A percentile compares a stretch with the other conserved stretches of the same genome.
These are phyloP conservation scores for Panicum hallii DNA, from an alignment of 202 grass and related monocot species.

Conservation along the genomic window DNA sequence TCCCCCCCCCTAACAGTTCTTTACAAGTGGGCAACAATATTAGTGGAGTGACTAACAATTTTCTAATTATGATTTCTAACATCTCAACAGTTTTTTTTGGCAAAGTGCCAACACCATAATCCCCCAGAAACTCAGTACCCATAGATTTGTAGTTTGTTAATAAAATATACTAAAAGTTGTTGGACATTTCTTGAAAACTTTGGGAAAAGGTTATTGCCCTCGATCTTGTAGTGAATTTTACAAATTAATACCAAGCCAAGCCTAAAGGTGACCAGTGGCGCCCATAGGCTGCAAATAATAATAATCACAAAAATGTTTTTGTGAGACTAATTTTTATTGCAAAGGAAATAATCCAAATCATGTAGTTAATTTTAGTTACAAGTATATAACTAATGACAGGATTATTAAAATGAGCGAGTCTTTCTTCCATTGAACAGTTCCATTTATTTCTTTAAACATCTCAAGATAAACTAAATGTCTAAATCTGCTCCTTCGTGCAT, in stretches of 20 bases:
- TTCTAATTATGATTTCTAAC: too few species aligned
- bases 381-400: neutral
- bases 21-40: too few species aligned
- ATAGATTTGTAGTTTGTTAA: too few species aligned
- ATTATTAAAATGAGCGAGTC: neutral
- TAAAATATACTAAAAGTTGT: too few species aligned
- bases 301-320: neutral
- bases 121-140: too few species aligned
- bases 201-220: too few species aligned
- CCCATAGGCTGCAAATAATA: neutral
- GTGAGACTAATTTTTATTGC: neutral
- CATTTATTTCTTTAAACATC: slow-evolving; percentile 23
- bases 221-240: too few species aligned
- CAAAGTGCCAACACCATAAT: too few species aligned
- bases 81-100: too few species aligned
- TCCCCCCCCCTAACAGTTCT: too few species aligned
- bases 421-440: neutral
- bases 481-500: slow-evolving; percentile 35
- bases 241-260: neutral
- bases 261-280: neutral
- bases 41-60: too few species aligned
- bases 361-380: neutral
- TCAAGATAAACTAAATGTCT: neutral
- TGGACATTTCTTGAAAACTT: too few species aligned
- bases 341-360: neutral